Conservation (phyloP, 768 basidiomycete genomes). For the Boletus rubescentipes region DNA sequence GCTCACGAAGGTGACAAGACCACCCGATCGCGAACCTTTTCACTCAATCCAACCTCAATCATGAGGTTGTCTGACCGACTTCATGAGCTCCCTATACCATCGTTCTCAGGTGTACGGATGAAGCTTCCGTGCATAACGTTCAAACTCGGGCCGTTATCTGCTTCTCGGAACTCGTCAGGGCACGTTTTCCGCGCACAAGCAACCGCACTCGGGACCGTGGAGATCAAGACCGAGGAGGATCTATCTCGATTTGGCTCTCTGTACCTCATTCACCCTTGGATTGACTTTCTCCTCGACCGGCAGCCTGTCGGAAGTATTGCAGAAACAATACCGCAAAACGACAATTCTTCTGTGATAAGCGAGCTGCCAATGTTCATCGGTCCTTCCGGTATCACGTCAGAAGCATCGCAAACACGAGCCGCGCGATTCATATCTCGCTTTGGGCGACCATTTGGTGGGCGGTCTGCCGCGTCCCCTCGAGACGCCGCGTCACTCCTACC, state of each 20-base stretch:
- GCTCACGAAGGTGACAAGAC: too few relatives aligned
- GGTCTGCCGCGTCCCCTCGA: not conserved
- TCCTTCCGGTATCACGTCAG: not conserved
- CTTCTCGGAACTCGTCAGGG: not conserved
- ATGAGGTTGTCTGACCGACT: too few relatives aligned
- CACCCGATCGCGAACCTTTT: too few relatives aligned
- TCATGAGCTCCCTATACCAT: not conserved
- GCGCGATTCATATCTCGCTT: not conserved
- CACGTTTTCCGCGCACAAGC: too few relatives aligned
- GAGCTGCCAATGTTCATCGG: not conserved
- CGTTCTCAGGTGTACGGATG: not conserved
- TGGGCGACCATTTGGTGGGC: not conserved
- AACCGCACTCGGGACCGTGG: too few relatives aligned
- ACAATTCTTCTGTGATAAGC: not conserved
- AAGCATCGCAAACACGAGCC: not conserved
- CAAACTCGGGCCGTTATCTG: not conserved
- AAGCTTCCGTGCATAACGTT: conserved; percentile 6
- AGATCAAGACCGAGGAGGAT: too few relatives aligned
- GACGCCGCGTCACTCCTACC: not conserved
- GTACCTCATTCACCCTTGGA: too few relatives aligned
- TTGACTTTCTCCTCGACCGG: too few relatives aligned
- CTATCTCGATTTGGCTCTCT: too few relatives aligned
- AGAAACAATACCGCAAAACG: not conserved
- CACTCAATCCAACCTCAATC: too few relatives aligned
- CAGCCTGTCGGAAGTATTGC: too few relatives aligned